Evolutionary conservation across 257 asterid species (phyloP), one percentile per base, ranked within the genome.

Genomic region (Solanum commersonii): DNA sequence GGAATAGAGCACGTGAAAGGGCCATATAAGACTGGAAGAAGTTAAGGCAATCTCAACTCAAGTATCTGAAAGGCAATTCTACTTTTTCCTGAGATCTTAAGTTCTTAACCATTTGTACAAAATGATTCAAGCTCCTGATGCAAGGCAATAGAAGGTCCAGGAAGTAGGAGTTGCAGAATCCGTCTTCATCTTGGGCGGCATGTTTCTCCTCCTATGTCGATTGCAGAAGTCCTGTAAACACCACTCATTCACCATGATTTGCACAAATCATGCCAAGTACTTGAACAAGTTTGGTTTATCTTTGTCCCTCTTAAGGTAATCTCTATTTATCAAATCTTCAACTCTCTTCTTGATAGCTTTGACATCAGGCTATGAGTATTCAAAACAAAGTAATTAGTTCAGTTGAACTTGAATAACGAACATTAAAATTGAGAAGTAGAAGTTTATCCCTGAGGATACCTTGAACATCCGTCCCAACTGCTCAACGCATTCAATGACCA

Each of bases 331-430:
- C 92, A 97, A 87, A 89, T 96, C 99, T 93, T 97, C 99, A 15
- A 97, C 94, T 90, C 99, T 94, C 93, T 97, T 97, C 92, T 97
- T 97, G 92, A 97, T 97, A 33, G 99, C 98, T 93, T 97, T 97
- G 37, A 97, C 98, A 84, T 97, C 99, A 25, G 99, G 99, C 99
- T 97, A 88, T 56, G 89, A 25, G 84, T 82, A 81, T 46, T 10
- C 9, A 29, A 79, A 44, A 81, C 68, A 46, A 81, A 27, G 42
- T 38, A 87, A 70, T 89, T 44, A 56, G 85, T 84, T 87, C 60
- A 34, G 31, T 63, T 35, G 20, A 33, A 34, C 34, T 59, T 59
- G 59, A 37, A 42, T 42, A 60, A 31, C 15, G 15, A 38, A 67
- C 11, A 70, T 40, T 8, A 25, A 37, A 11, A 23, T 29, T 49